Evolutionary conservation across 805 yeast genomes (phyloP).

Genomic region (Candida loeiensis): DNA sequence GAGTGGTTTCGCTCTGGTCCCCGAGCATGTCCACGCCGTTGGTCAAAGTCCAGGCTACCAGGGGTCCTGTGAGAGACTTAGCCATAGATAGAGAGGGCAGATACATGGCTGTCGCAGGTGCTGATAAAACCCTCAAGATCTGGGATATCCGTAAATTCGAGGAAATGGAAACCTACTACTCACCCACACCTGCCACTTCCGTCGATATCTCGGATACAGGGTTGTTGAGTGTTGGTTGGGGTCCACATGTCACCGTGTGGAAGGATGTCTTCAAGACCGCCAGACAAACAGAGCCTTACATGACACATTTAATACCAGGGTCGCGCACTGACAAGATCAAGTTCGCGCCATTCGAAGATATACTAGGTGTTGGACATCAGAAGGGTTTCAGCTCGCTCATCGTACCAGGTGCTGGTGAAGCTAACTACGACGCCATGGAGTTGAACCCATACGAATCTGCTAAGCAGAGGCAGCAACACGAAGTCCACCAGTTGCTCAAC

Average conservation of each 20-base stretch:
- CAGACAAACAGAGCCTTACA: slow-evolving; percentile 81
- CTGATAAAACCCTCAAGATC: slow-evolving; percentile 77
- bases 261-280: slow-evolving; percentile 65
- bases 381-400: slow-evolving; percentile 50
- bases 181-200: slow-evolving; percentile 83
- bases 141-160: slow-evolving; percentile 91
- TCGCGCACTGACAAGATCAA: slow-evolving; percentile 62
- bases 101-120: slow-evolving; percentile 91
- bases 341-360: slow-evolving; percentile 94
- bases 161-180: slow-evolving; percentile 64
- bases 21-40: slow-evolving; percentile 84
- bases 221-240: slow-evolving; percentile 86
- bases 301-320: slow-evolving; percentile 85
- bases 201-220: slow-evolving; percentile 85
- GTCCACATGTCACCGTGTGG: slow-evolving; percentile 94
- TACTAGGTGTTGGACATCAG: slow-evolving; percentile 84
- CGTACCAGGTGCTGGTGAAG: slow-evolving; percentile 97
- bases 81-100: slow-evolving; percentile 89
- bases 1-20: slow-evolving; percentile 90
- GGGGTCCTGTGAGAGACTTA: slow-evolving; percentile 84
- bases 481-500: slow-evolving; percentile 79
- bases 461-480: slow-evolving; percentile 89
- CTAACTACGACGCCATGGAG: slow-evolving; percentile 92
- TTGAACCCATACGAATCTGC: slow-evolving; percentile 88
- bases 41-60: slow-evolving; percentile 72